phyloP scores from a whole-genome alignment of 345 rosid species.

The Iberis pinnata region DNA sequence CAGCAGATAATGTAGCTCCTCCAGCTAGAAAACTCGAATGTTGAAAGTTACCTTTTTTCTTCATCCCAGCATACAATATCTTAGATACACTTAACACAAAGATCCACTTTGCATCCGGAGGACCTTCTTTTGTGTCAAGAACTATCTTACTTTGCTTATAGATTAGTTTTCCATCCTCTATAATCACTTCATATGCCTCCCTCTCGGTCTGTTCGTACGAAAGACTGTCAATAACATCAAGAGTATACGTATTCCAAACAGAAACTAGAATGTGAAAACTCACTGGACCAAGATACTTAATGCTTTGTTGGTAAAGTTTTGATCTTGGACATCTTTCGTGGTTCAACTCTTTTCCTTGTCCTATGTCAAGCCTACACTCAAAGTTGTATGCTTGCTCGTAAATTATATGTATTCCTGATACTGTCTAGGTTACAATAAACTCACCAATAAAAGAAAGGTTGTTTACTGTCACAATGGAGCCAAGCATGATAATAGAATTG shows the following conservation, averaged over 20 bases:
- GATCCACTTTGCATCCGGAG: conserved; percentile 72
- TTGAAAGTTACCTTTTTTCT: conserved; percentile 79
- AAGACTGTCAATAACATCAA: conserved; percentile 1
- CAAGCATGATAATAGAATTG: conserved; percentile 76
- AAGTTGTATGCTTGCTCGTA: conserved; percentile 18
- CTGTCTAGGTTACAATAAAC: conserved; percentile 14
- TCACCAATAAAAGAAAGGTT: conserved; percentile 89
- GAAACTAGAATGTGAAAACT: too few species aligned
- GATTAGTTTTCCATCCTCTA: conserved; percentile 44
- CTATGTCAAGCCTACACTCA: conserved; percentile 75
- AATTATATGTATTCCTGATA: not conserved
- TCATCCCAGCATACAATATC: conserved; percentile 55
- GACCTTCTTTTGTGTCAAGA: conserved; percentile 54
- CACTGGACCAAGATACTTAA: conserved; percentile 93
- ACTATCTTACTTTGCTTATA: conserved; percentile 49
- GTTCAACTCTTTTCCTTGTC: conserved; percentile 66
- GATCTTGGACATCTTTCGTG: conserved; percentile 62
- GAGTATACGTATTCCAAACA: not conserved
- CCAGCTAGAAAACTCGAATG: conserved; percentile 94
- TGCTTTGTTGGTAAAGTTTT: conserved; percentile 82
- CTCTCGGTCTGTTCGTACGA: conserved; percentile 53
- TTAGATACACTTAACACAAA: conserved; percentile 76
- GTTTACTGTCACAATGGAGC: conserved; percentile 77
- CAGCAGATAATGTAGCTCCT: conserved; percentile 85
- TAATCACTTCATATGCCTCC: conserved; percentile 49